phyloP scores from a whole-genome alignment of 2,329 filamentous ascomycete genomes.

The Aphanoascus verrucosus region DNA sequence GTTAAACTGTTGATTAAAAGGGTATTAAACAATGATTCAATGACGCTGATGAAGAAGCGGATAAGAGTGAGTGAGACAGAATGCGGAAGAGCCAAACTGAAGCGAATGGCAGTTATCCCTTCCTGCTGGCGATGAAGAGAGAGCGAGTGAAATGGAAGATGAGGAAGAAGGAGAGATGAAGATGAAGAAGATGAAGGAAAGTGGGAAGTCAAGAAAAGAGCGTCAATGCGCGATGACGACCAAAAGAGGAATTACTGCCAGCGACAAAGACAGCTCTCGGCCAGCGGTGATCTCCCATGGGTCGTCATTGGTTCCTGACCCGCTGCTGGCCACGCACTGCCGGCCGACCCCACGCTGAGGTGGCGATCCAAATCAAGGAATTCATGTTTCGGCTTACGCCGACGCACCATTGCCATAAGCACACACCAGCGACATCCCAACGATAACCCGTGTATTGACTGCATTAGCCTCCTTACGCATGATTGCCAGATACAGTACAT shows the following conservation, averaged over 20 bases:
- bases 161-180: background rate
- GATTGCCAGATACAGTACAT: too few relatives aligned
- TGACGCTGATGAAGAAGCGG: conserved; percentile 15
- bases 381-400: too few relatives aligned
- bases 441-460: too few relatives aligned
- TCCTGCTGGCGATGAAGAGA: background rate
- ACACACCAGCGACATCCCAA: too few relatives aligned
- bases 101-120: conserved; percentile 19
- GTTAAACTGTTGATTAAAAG: conserved; percentile 16
- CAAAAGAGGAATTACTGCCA: background rate
- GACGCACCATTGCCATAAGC: too few relatives aligned
- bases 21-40: conserved; percentile 10
- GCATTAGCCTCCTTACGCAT: too few relatives aligned
- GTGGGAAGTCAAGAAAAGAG: conserved; percentile 1
- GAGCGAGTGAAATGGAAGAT: background rate
- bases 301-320: background rate
- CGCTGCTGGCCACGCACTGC: conserved; percentile 3
- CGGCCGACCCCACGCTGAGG: background rate
- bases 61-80: conserved; percentile 18
- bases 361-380: background rate
- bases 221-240: conserved; percentile 6
- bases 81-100: conserved; percentile 19
- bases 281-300: too few relatives aligned
- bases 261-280: background rate
- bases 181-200: conserved; percentile 4